Percentiles rank a stretch among this genome's conserved stretches.
Evolutionary conservation across 257 asterid species (phyloP).

Genomic region (Plantago ovata): DNA sequence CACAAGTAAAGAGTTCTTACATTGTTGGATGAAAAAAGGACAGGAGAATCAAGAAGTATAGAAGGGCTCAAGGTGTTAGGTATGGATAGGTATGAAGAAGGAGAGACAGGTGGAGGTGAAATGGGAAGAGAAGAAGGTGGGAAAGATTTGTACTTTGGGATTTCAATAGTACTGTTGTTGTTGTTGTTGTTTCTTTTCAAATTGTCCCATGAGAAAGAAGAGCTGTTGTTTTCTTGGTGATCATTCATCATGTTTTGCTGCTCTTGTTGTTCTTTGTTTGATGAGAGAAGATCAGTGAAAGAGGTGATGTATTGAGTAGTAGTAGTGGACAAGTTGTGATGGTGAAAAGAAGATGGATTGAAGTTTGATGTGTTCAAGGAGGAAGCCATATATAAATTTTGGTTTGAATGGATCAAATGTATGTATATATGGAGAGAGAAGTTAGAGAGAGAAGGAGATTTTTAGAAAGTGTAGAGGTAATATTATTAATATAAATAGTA

Average conservation of each 20-base stretch:
- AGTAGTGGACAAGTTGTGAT: conserved; percentile 7
- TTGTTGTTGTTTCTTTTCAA: not conserved
- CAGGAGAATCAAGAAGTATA: conserved; percentile 72
- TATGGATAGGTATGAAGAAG: conserved; percentile 62
- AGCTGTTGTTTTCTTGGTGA: conserved; percentile 14
- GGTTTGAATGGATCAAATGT: conserved; percentile 18
- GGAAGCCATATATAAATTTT: not conserved
- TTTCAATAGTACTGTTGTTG: conserved; percentile 4
- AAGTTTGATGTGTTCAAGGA: conserved; percentile 14
- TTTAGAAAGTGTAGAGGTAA: not conserved
- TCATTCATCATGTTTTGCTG: conserved; percentile 25
- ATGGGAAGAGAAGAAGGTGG: conserved; percentile 55
- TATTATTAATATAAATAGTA: conserved; percentile 11
- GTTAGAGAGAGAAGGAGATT: not conserved
- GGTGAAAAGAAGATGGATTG: conserved; percentile 7
- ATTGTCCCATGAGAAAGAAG: conserved; percentile 34
- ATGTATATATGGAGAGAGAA: too few relatives aligned
- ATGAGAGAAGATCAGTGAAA: conserved; percentile 34
- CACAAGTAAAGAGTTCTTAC: conserved; percentile 33
- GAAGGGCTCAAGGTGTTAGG: conserved; percentile 74
- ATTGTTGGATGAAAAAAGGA: conserved; percentile 51
- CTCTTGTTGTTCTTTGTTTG: conserved; percentile 14
- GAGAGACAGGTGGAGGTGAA: conserved; percentile 66
- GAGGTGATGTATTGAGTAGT: conserved; percentile 31
- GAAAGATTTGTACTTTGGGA: conserved; percentile 48